Evolutionary conservation across 306 rosid genomes (phyloP), one percentile per base, ranked within the genome.

Genomic region (Comarum palustre): DNA sequence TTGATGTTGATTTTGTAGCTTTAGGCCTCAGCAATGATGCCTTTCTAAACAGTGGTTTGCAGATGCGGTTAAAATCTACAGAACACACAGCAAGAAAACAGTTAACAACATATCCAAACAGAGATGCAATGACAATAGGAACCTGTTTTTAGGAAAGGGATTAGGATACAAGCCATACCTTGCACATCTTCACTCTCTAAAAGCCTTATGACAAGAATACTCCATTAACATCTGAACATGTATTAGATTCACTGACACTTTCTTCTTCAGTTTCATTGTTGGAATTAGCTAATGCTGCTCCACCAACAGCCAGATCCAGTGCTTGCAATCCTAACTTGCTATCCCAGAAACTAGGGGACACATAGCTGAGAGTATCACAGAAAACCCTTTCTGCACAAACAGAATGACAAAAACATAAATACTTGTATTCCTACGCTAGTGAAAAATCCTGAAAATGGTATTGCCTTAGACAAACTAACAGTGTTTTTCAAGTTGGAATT

Each of bases 271-370:
- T n/a, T 79, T 67, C 67, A 71, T 41, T 62, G 63, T 58, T 74
- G 22, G 74, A 66, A 73, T 29, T 64, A 69, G 74, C 72, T 9
- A 79, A 77, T 51, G 85, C 85, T 68, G 76, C 78, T 66, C 65
- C 84, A 74, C 95, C 96, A 34, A 90, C 82, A n/a, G 99, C 99
- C 74, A 94, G 76, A 75, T 82, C 79, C 71, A 94, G 73, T n/a
- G 96, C 99, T 50, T 87, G 89, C 92, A 76, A 87, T 9, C 93
- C 99, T 68, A 94, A 77, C 80, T 82, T 64, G 90, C 83, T 82
- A 94, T 91, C 68, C 99, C 99, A 65, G 99, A 89, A 45, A 94
- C 91, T 2, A 43, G 69, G 17, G 97, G 99, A 77, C 99, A 91
- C 99, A 94, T 91, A 50, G 88, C 99, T 0, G 96, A 94, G 16